phyloP scores from a whole-genome alignment of 2,329 filamentous ascomycete species.

The Calonectria henricotiae region DNA sequence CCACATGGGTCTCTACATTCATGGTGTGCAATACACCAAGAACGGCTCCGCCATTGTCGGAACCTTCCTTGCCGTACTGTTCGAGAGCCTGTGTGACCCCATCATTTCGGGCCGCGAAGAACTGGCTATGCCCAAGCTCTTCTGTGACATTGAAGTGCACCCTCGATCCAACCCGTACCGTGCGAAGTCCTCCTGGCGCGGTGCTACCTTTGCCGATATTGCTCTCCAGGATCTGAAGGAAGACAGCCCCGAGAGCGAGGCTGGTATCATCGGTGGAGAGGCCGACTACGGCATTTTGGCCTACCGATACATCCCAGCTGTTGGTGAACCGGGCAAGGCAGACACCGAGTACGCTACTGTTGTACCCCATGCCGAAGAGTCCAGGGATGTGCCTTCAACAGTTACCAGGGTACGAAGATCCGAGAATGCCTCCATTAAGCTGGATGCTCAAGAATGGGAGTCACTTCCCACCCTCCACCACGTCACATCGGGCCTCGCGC shows the following conservation, averaged over 20 bases:
- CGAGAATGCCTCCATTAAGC: slow-evolving; percentile 27
- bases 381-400: slow-evolving; percentile 37
- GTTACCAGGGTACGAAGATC: slow-evolving; percentile 52
- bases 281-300: slow-evolving; percentile 68
- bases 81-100: slow-evolving; percentile 66
- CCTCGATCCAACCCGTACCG: slow-evolving; percentile 29
- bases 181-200: slow-evolving; percentile 38
- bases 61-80: slow-evolving; percentile 69
- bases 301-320: slow-evolving; percentile 72
- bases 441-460: slow-evolving; percentile 36
- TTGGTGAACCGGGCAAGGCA: slow-evolving; percentile 66
- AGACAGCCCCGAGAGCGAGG: slow-evolving; percentile 29
- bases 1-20: slow-evolving; percentile 74
- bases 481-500: slow-evolving; percentile 34
- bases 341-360: slow-evolving; percentile 70
- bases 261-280: slow-evolving; percentile 39
- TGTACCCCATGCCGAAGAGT: slow-evolving; percentile 56
- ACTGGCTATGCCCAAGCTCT: slow-evolving; percentile 75
- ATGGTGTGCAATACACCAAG: slow-evolving; percentile 73
- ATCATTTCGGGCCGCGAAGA: slow-evolving; percentile 75
- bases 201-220: slow-evolving; percentile 37
- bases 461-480: slow-evolving; percentile 37
- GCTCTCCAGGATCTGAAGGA: slow-evolving; percentile 28
- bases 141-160: slow-evolving; percentile 64
- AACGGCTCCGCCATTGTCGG: slow-evolving; percentile 65